Percentiles rank a stretch among this genome's conserved stretches.
Evolutionary conservation across 108 stramenopile species (phyloP).

Genomic region (Nitzschia sp.): DNA sequence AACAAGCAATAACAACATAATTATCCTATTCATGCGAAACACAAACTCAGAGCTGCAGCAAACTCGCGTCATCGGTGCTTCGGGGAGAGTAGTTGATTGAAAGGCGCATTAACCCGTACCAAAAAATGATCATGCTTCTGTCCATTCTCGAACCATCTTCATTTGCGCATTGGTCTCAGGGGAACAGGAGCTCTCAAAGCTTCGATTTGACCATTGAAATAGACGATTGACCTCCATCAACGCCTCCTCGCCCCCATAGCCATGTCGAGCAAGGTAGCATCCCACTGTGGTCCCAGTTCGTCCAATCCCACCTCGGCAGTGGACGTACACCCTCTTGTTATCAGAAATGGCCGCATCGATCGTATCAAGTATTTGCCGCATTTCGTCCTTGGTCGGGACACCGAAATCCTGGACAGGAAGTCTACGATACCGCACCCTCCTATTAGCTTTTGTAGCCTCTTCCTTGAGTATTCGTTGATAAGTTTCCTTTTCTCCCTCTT

Average conservation of each 20-base stretch:
- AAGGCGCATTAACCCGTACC: too few species aligned
- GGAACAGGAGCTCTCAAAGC: slow-evolving; percentile 16
- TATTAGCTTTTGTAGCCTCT: slow-evolving; percentile 11
- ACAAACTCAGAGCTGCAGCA: too few species aligned
- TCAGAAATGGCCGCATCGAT: slow-evolving; percentile 10
- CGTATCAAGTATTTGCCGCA: slow-evolving; percentile 17
- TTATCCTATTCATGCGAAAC: too few species aligned
- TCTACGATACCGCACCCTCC: background rate
- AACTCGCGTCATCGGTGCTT: too few species aligned
- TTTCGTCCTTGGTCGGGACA: slow-evolving; percentile 11
- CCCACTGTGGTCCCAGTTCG: slow-evolving; percentile 32
- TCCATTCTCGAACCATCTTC: slow-evolving; percentile 3
- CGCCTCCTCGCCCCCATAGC: slow-evolving; percentile 4
- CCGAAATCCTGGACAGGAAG: slow-evolving; percentile 34
- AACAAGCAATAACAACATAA: background rate
- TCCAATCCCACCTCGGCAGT: slow-evolving; percentile 37
- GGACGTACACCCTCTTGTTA: slow-evolving; percentile 18
- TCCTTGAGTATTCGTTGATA: slow-evolving; percentile 16
- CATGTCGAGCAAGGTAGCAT: slow-evolving; percentile 22
- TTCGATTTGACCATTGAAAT: slow-evolving; percentile 24
- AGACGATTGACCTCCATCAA: slow-evolving; percentile 20
- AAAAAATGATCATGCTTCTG: too few species aligned
- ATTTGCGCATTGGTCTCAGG: slow-evolving; percentile 22
- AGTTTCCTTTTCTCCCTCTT: slow-evolving; percentile 13
- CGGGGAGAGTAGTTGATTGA: too few species aligned